Base-by-base conservation (phyloP, 2,329 filamentous ascomycete genomes). In the Dactylonectria macrodidyma region DNA sequence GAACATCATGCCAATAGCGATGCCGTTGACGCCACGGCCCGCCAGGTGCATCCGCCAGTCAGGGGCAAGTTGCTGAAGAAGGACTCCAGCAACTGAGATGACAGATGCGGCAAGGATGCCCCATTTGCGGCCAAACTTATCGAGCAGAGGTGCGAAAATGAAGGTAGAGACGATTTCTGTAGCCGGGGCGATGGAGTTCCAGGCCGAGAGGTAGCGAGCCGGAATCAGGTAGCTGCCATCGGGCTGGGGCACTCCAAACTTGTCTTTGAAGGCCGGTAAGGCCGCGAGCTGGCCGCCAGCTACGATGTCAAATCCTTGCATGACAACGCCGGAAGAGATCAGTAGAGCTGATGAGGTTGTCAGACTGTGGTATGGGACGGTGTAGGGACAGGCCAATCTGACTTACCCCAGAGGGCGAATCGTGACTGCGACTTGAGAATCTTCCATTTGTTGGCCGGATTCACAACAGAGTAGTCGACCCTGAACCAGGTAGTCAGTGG, bases 1-100 rank as follows among this genome's bases (percentile, higher is more conserved):
- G 61, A 80, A 81, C 69, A 81, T 78, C 2, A 81, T 78, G 9
- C 80, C 80, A 51, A 81, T 78, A 1, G 76, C 78, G 55, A 58
- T 71, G 54, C 75, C 75, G 50, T 78, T 75, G 48, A 76, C 69
- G 16, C 59, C 75, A 55, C 77, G 68, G 14, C 78, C 78, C 9
- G 73, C 76, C 11, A 77, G 70, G 54, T 76, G 75, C 57, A 75
- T 68, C 65, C 59, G 60, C 76, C 78, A 79, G 26, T 79, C 70
- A 5, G 65, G 63, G 6, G 73, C 74, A 7, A 76, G 63, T 46
- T 78, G 72, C 56, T 81, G 78, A 5, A 81, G 69, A 10, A 77
- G 67, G 26, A 81, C 72, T 11, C 77, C 78, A 3, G 64, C 75
- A 7, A 68, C 66, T 5, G 78, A 78, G 8, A 78, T 66, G 30